Percentiles rank a stretch among this genome's conserved stretches.
phyloP scores from a whole-genome alignment of 495 filamentous ascomycete species.

The Tuber brumale region DNA sequence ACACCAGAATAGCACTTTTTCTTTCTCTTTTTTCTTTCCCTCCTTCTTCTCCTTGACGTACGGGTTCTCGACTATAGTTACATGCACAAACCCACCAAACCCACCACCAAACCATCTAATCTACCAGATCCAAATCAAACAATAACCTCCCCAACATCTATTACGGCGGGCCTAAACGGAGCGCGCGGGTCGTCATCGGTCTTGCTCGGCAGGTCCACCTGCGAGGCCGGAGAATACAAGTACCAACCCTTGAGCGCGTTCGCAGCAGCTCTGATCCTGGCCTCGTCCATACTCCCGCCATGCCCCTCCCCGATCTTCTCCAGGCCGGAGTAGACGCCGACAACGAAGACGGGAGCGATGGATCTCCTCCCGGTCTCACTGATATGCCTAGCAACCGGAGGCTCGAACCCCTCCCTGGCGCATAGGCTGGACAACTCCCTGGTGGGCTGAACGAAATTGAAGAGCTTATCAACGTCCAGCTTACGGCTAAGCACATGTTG shows the following conservation, averaged over 20 bases:
- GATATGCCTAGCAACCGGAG: slow-evolving; percentile 76
- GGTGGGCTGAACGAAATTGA: slow-evolving; percentile 74
- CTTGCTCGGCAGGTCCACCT: slow-evolving; percentile 63
- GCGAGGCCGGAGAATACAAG: slow-evolving; percentile 69
- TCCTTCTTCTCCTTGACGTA: neutral
- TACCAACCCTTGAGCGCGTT: slow-evolving; percentile 90
- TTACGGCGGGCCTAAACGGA: slow-evolving; percentile 70
- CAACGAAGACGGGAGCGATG: slow-evolving; percentile 82
- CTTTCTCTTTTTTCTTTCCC: neutral
- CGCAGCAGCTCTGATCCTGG: slow-evolving; percentile 69
- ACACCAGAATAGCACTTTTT: neutral
- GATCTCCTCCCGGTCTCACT: slow-evolving; percentile 79
- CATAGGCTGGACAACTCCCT: slow-evolving; percentile 75
- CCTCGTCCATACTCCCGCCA: slow-evolving; percentile 67
- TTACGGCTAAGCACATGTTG: slow-evolving; percentile 75
- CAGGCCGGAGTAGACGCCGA: slow-evolving; percentile 80
- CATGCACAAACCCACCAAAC: neutral
- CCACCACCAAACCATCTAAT: neutral
- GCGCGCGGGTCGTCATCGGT: slow-evolving; percentile 54
- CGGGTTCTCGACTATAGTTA: neutral
- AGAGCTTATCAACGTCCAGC: slow-evolving; percentile 66
- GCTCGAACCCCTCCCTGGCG: slow-evolving; percentile 78
- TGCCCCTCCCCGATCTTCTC: slow-evolving; percentile 85
- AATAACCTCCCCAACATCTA: slow-evolving; percentile 88
- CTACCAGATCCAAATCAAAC: slow-evolving; percentile 46